Base-by-base conservation (phyloP, 2,329 filamentous ascomycete genomes). In the Colletotrichum kahawae region DNA sequence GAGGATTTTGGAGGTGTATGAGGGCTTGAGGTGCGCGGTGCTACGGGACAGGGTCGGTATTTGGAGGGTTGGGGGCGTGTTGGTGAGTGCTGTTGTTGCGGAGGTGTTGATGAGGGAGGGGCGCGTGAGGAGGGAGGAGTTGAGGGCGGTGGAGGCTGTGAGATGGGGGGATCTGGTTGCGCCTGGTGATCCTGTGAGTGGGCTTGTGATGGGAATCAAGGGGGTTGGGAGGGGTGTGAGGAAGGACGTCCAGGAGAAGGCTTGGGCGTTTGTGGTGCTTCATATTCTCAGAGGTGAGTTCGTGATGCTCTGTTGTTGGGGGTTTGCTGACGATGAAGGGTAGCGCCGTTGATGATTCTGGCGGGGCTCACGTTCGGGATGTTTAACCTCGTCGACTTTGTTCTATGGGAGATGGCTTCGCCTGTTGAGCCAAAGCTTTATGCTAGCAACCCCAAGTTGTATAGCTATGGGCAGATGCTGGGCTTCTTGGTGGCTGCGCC, bases 91-190 rank as follows among this genome's bases (percentile, higher is more conserved):
- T 29, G 67, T 75, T 10, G 75, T 48, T 31, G 75, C 75, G 21
- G 56, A 71, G 29, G 57, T 76, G 6, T 62, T 76, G 31, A 54
- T 76, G 12, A 16, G 34, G 31, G 43, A 67, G 16, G 67, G 67
- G 2, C 43, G 67, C 51, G 24, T 76, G 9, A 31, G 24, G 18
- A n/a, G 36, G 63, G 71, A 38, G 14, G 71, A 71, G 2, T 33
- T 76, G 56, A 67, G 51, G 63, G 31, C 67, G 21, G n/a, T 62
- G 33, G 36, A 60, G 24, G 56, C 75, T 13, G 67, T 76, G 38
- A 75, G 67, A 51, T 76, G 75, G 75, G 71, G 71, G 8, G 75
- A 76, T 24, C 21, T 76, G 38, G 67, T 68, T 5, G 64, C 67
- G 16, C 75, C 75, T 13, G 75, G 75, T 4, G 71, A 76, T n/a